Evolutionary conservation across 768 basidiomycete species (phyloP).

Genomic region (Mycena epipterygia): DNA sequence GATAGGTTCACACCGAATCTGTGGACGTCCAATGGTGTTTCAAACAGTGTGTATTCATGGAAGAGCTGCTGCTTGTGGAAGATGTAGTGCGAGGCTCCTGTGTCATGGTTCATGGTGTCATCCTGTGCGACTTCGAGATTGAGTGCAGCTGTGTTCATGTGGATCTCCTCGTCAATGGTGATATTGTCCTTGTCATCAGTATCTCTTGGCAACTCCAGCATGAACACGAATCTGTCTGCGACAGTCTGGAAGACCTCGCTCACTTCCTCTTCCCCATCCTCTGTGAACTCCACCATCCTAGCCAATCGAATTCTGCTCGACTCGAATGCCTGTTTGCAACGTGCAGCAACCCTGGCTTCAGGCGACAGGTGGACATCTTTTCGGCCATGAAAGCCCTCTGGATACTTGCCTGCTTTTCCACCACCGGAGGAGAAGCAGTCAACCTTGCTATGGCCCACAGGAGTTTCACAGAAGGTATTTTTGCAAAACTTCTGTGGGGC

Average conservation of each 20-base stretch:
- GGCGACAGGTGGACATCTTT: slow-evolving; percentile 30
- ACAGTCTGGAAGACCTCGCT: not conserved
- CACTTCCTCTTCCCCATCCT: slow-evolving; percentile 16
- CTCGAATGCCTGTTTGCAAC: slow-evolving; percentile 5
- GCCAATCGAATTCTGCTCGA: slow-evolving; percentile 21
- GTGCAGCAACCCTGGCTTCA: slow-evolving; percentile 18
- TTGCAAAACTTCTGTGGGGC: slow-evolving; percentile 17
- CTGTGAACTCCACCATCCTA: slow-evolving; percentile 21
- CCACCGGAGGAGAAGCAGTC: slow-evolving; percentile 46
- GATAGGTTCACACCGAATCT: slow-evolving; percentile 22
- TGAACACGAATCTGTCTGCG: slow-evolving; percentile 17
- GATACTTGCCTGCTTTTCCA: slow-evolving; percentile 46
- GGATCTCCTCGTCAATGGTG: slow-evolving; percentile 16
- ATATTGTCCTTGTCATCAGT: slow-evolving; percentile 3
- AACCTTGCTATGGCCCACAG: slow-evolving; percentile 35
- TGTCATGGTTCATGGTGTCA: slow-evolving; percentile 29
- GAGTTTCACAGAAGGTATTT: slow-evolving; percentile 37
- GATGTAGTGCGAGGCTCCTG: slow-evolving; percentile 35
- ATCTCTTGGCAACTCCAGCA: not conserved
- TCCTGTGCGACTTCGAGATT: not conserved
- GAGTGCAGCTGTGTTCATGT: not conserved
- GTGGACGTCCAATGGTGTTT: slow-evolving; percentile 14
- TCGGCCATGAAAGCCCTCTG: slow-evolving; percentile 17
- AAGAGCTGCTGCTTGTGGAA: slow-evolving; percentile 15
- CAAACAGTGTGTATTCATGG: slow-evolving; percentile 19